Evolutionary conservation across 805 yeast species (phyloP).

Genomic region (Ogataea kodamae): DNA sequence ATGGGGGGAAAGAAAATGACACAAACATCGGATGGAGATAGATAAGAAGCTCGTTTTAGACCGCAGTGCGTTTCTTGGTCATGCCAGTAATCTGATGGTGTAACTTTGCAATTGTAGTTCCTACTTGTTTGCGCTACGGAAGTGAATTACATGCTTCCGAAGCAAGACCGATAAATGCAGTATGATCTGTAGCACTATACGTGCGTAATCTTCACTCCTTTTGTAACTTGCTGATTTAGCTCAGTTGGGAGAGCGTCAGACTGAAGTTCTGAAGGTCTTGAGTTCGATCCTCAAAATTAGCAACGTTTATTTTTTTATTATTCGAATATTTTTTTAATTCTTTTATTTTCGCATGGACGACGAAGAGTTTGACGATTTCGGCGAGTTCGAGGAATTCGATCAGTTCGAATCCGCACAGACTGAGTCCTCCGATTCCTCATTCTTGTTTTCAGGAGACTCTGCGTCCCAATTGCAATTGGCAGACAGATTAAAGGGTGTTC

Average conservation of each 20-base stretch:
- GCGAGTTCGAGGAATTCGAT: slow-evolving; percentile 19
- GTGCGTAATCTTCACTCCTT: no score
- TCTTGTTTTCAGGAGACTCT: no score
- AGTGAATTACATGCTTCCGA: no score
- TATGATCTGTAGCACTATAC: no score
- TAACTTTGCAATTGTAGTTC: no score
- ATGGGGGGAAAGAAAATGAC: not conserved
- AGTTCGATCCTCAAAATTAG: slow-evolving; percentile 29
- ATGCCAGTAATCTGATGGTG: slow-evolving; percentile 1
- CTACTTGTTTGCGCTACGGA: no score
- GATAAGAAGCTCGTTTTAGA: not conserved
- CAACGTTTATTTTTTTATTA: slow-evolving; percentile 12
- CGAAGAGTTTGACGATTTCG: slow-evolving; percentile 19
- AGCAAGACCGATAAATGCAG: no score
- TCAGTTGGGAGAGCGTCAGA: slow-evolving; percentile 30
- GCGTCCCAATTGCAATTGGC: no score
- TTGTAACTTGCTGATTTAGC: slow-evolving; percentile 23
- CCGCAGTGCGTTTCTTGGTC: not conserved
- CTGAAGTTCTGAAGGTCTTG: slow-evolving; percentile 30
- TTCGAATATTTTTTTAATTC: not conserved
- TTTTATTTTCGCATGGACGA: slow-evolving; percentile 4
- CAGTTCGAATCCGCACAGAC: slow-evolving; percentile 1
- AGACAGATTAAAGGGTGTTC: no score
- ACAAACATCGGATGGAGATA: not conserved
- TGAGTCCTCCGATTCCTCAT: no score